A percentile compares a stretch with the other conserved stretches of the same genome.
phyloP scores from a whole-genome alignment of 2,329 filamentous ascomycete species.

The Whalleya microplaca region DNA sequence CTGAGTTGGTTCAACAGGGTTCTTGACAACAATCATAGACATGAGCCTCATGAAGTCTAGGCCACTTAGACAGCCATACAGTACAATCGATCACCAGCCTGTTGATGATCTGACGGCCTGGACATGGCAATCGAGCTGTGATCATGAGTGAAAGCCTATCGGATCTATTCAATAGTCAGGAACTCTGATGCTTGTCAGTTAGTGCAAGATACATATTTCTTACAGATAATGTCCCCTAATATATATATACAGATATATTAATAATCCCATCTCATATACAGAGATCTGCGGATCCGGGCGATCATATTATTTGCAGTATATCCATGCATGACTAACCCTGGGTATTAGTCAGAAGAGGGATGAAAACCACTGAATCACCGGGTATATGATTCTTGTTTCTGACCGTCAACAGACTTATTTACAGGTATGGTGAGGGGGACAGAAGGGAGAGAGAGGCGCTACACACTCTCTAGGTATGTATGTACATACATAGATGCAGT shows the following conservation, averaged over 20 bases:
- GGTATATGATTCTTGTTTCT: too few species aligned
- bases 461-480: not conserved
- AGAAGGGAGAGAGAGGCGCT: not conserved
- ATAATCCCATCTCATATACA: not conserved
- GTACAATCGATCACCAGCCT: not conserved
- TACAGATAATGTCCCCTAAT: not conserved
- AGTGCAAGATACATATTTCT: not conserved
- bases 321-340: too few species aligned
- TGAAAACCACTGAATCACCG: too few species aligned
- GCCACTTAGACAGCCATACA: too few species aligned
- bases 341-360: too few species aligned
- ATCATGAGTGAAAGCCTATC: not conserved
- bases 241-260: not conserved
- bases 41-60: too few species aligned
- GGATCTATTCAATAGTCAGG: not conserved
- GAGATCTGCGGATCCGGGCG: too few species aligned
- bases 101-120: not conserved
- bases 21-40: too few species aligned
- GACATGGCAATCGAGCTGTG: not conserved
- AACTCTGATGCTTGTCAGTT: not conserved
- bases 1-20: not conserved
- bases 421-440: too few species aligned
- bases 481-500: not conserved
- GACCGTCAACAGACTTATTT: too few species aligned
- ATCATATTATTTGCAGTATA: too few species aligned